Conservation (phyloP, 2,329 filamentous ascomycete species). For the Aspergillus sp. region DNA sequence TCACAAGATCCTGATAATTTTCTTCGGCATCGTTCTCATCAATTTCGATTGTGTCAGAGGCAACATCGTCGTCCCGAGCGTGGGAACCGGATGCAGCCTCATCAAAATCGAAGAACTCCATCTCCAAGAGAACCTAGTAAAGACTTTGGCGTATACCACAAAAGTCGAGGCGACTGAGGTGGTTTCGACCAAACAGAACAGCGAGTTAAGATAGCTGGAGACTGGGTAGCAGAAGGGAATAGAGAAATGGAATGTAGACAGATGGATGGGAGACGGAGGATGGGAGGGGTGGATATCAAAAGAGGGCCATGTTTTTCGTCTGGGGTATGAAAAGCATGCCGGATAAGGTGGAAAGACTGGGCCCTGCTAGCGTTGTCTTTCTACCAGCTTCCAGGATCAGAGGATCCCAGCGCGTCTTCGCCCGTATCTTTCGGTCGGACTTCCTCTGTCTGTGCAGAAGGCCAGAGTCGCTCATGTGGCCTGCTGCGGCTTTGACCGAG, state of each 20-base stretch:
- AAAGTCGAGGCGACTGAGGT: not conserved
- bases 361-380: slow-evolving; percentile 21
- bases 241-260: not conserved
- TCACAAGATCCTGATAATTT: slow-evolving; percentile 42
- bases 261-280: not conserved
- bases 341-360: slow-evolving; percentile 5
- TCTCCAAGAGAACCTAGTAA: slow-evolving; percentile 16
- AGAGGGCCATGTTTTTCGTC: slow-evolving; percentile 23
- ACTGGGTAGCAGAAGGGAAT: not conserved
- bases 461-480: not conserved
- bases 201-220: not conserved
- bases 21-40: slow-evolving; percentile 39
- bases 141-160: not conserved
- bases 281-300: slow-evolving; percentile 21
- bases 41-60: slow-evolving; percentile 38
- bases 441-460: not conserved
- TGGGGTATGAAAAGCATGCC: slow-evolving; percentile 26
- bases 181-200: not conserved
- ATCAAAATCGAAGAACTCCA: slow-evolving; percentile 52
- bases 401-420: not conserved
- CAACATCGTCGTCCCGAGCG: slow-evolving; percentile 39
- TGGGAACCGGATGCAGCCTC: slow-evolving; percentile 42
- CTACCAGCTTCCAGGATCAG: slow-evolving; percentile 3
- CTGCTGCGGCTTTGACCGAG: not conserved
- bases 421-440: not conserved